Evolutionary conservation across 169 alveolate species (phyloP).

Genomic region (Cryptosporidium andersoni): DNA sequence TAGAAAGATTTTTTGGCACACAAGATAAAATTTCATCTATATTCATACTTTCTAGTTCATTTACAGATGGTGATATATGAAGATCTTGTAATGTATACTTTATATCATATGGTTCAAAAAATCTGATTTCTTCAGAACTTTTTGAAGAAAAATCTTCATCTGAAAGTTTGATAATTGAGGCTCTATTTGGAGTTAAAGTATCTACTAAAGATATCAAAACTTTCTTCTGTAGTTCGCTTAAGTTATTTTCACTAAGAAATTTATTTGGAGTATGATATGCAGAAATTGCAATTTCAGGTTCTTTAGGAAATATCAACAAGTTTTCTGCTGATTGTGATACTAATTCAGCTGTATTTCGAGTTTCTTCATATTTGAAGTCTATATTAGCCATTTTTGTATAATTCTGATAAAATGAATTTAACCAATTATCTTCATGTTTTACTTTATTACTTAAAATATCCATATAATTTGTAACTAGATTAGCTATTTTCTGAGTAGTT

Average conservation of each 20-base stretch:
- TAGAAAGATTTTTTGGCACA: conserved; percentile 40
- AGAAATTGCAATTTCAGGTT: conserved; percentile 65
- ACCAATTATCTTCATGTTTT: conserved; percentile 26
- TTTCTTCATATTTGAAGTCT: conserved; percentile 40
- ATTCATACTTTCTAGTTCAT: neutral
- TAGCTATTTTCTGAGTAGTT: conserved; percentile 20
- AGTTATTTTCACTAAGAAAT: neutral
- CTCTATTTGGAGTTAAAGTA: conserved; percentile 5
- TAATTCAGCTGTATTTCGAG: conserved; percentile 41
- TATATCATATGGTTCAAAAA: conserved; percentile 46
- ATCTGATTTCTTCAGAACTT: neutral
- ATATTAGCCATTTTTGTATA: conserved; percentile 63
- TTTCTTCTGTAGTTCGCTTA: neutral
- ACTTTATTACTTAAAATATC: conserved; percentile 19
- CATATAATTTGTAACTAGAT: conserved; percentile 14
- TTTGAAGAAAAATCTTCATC: neutral
- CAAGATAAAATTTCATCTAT: conserved; percentile 37
- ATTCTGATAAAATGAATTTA: conserved; percentile 19
- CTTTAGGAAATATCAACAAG: conserved; percentile 42
- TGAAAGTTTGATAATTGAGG: conserved; percentile 32
- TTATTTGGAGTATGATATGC: conserved; percentile 32
- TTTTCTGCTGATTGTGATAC: conserved; percentile 67
- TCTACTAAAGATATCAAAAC: conserved; percentile 7
- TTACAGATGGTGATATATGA: neutral
- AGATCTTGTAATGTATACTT: conserved; percentile 19